Evolutionary conservation across 2,329 filamentous ascomycete species (phyloP).

Genomic region (Trichocomaceae sp.): DNA sequence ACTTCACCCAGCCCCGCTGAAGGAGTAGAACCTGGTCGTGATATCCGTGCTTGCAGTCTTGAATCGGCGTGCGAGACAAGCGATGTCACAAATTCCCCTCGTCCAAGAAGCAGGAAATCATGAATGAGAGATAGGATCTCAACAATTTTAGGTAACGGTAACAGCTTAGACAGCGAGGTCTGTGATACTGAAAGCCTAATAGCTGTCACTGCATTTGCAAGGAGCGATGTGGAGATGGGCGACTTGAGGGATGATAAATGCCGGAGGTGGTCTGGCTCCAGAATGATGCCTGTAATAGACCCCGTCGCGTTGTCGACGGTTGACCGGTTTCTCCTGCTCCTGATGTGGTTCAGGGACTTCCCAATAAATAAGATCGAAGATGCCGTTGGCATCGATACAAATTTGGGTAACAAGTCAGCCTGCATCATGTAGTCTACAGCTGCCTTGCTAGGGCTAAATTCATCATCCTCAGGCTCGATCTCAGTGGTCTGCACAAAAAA

Average conservation of each 20-base stretch:
- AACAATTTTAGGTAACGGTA: slow-evolving; percentile 70
- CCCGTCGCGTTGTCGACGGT: slow-evolving; percentile 24
- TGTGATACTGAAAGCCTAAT: slow-evolving; percentile 78
- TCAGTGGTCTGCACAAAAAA: slow-evolving; percentile 65
- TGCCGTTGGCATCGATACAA: slow-evolving; percentile 68
- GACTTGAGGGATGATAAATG: slow-evolving; percentile 63
- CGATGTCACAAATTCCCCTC: slow-evolving; percentile 85
- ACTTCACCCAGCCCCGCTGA: slow-evolving; percentile 55
- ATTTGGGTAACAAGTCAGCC: slow-evolving; percentile 62
- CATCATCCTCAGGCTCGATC: slow-evolving; percentile 27
- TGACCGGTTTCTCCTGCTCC: slow-evolving; percentile 43
- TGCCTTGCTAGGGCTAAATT: slow-evolving; percentile 32
- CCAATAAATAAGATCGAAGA: slow-evolving; percentile 86
- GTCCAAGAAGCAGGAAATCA: slow-evolving; percentile 78
- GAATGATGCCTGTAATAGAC: slow-evolving; percentile 56
- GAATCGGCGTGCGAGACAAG: slow-evolving; percentile 80
- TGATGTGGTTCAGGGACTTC: slow-evolving; percentile 77
- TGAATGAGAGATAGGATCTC: slow-evolving; percentile 71
- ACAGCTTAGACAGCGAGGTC: slow-evolving; percentile 71
- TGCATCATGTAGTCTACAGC: slow-evolving; percentile 53
- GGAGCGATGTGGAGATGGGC: slow-evolving; percentile 64
- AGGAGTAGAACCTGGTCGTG: slow-evolving; percentile 45
- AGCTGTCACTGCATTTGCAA: slow-evolving; percentile 65
- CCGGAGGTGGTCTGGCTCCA: slow-evolving; percentile 39
- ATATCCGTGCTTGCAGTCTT: slow-evolving; percentile 67